A percentile compares a stretch with the other conserved stretches of the same genome.
Evolutionary conservation across 148 eudicot genomes (phyloP).

Genomic region (Camellia sinensis): DNA sequence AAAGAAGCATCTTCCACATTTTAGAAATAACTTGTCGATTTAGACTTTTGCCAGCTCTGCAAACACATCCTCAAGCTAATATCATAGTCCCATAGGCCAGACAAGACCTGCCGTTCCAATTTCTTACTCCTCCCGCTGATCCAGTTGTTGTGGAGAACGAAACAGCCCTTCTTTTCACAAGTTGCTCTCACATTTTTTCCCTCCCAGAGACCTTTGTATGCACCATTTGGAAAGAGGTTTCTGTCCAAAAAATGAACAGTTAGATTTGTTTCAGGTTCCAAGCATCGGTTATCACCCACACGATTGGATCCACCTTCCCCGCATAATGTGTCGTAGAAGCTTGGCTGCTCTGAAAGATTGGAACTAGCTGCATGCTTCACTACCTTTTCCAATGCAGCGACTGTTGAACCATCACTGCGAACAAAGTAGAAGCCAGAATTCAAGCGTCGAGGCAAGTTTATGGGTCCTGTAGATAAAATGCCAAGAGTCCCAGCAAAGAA

Average conservation of each 20-base stretch:
- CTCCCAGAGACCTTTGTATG: slow-evolving; percentile 70
- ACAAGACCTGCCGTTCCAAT: slow-evolving; percentile 69
- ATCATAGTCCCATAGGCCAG: slow-evolving; percentile 87
- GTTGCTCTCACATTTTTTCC: slow-evolving; percentile 43
- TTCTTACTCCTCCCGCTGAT: slow-evolving; percentile 75
- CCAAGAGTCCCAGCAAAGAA: not conserved
- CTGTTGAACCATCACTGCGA: slow-evolving; percentile 64
- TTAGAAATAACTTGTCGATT: slow-evolving; percentile 26
- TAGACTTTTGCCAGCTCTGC: slow-evolving; percentile 1
- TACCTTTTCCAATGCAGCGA: slow-evolving; percentile 72
- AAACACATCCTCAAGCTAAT: slow-evolving; percentile 60
- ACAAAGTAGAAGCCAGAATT: slow-evolving; percentile 97
- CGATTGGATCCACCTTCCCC: slow-evolving; percentile 74
- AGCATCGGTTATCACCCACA: slow-evolving; percentile 60
- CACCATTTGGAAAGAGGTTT: slow-evolving; percentile 89
- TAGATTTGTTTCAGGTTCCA: slow-evolving; percentile 71
- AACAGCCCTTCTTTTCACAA: slow-evolving; percentile 64
- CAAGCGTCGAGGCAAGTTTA: slow-evolving; percentile 83
- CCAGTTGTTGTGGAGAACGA: slow-evolving; percentile 88
- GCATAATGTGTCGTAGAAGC: slow-evolving; percentile 84
- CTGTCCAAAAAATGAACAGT: slow-evolving; percentile 71
- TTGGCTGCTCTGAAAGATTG: slow-evolving; percentile 88
- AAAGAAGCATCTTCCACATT: not conserved
- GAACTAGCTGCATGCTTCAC: slow-evolving; percentile 83
- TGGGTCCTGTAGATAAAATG: slow-evolving; percentile 55